A percentile compares a stretch with the other conserved stretches of the same genome.
phyloP scores from a whole-genome alignment of 2,329 filamentous ascomycete genomes.

The Pseudogymnoascus sp. region DNA sequence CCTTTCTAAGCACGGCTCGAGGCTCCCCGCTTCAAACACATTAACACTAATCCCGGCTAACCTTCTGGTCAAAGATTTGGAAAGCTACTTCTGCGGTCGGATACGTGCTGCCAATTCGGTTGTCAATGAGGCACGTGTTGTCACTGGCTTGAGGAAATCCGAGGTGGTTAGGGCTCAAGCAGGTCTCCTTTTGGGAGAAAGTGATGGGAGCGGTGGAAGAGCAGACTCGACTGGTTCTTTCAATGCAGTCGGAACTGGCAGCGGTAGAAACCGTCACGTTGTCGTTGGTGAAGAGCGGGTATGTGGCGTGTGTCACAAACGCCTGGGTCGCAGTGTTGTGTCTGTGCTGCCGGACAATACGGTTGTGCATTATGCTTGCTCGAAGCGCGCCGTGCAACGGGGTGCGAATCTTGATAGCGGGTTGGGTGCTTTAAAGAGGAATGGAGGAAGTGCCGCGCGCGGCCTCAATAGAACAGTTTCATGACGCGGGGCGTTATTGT shows the following conservation, averaged over 20 bases:
- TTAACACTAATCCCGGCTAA: slow-evolving; percentile 75
- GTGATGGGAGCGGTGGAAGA: slow-evolving; percentile 41
- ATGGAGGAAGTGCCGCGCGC: neutral
- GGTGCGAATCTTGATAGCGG: slow-evolving; percentile 14
- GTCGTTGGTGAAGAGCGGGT: slow-evolving; percentile 80
- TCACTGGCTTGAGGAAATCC: slow-evolving; percentile 66
- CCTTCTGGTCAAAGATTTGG: slow-evolving; percentile 69
- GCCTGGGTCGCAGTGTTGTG: slow-evolving; percentile 83
- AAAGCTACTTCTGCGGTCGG: slow-evolving; percentile 83
- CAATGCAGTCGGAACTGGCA: slow-evolving; percentile 38
- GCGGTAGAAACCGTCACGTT: slow-evolving; percentile 57
- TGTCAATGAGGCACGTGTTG: slow-evolving; percentile 70
- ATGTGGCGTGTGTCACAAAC: slow-evolving; percentile 87
- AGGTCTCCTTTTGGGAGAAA: slow-evolving; percentile 63
- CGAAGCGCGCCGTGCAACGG: slow-evolving; percentile 41
- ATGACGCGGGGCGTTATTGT: slow-evolving; percentile 6
- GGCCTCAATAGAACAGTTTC: neutral
- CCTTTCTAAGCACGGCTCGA: slow-evolving; percentile 84
- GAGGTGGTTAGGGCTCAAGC: slow-evolving; percentile 72
- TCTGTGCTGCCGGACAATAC: slow-evolving; percentile 77
- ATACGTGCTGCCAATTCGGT: slow-evolving; percentile 79
- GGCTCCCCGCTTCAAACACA: slow-evolving; percentile 79
- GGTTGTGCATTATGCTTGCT: slow-evolving; percentile 75
- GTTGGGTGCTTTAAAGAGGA: neutral
- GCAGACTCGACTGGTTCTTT: neutral